Percentiles rank a stretch among this genome's conserved stretches.
Evolutionary conservation across 768 basidiomycete genomes (phyloP).

Genomic region (Collybiopsis luxurians): DNA sequence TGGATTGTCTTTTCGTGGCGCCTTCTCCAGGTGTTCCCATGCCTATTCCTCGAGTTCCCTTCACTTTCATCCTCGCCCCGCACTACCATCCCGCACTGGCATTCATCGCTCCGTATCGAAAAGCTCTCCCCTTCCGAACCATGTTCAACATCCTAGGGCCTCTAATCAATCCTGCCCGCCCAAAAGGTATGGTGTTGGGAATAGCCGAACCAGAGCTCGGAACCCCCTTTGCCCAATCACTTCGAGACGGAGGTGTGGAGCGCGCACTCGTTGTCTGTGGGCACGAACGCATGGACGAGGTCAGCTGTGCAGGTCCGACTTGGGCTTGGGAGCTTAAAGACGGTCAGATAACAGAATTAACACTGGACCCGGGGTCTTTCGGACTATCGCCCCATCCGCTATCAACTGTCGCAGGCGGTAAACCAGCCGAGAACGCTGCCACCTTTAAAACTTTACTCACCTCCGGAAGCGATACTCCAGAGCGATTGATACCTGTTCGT

Average conservation of each 20-base stretch:
- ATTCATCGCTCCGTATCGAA: constrained; percentile 78
- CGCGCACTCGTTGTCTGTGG: constrained; percentile 94
- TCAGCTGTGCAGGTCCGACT: constrained; percentile 91
- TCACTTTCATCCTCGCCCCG: constrained; percentile 91
- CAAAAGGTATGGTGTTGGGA: constrained; percentile 87
- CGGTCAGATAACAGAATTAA: constrained; percentile 59
- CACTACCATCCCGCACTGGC: constrained; percentile 91
- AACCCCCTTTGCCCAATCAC: constrained; percentile 70
- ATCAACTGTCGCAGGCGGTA: constrained; percentile 64
- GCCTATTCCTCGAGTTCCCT: constrained; percentile 66
- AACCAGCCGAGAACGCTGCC: constrained; percentile 76
- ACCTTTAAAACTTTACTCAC: constrained; percentile 66
- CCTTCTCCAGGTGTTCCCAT: constrained; percentile 58
- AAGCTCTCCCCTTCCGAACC: constrained; percentile 88
- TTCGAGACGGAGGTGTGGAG: constrained; percentile 73
- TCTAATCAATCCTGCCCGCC: constrained; percentile 86
- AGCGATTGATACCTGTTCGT: constrained; percentile 57
- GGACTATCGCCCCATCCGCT: constrained; percentile 75
- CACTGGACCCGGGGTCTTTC: constrained; percentile 71
- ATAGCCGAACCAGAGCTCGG: constrained; percentile 88
- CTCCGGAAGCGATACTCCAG: constrained; percentile 54
- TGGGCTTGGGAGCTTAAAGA: constrained; percentile 79
- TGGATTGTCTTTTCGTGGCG: constrained; percentile 73
- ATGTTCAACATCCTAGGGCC: constrained; percentile 97
- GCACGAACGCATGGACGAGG: constrained; percentile 88